These are phyloP conservation scores for Lichtheimia ramosa DNA, from an alignment of 371 early-diverging fungal genomes.

Conservation along the genomic window DNA sequence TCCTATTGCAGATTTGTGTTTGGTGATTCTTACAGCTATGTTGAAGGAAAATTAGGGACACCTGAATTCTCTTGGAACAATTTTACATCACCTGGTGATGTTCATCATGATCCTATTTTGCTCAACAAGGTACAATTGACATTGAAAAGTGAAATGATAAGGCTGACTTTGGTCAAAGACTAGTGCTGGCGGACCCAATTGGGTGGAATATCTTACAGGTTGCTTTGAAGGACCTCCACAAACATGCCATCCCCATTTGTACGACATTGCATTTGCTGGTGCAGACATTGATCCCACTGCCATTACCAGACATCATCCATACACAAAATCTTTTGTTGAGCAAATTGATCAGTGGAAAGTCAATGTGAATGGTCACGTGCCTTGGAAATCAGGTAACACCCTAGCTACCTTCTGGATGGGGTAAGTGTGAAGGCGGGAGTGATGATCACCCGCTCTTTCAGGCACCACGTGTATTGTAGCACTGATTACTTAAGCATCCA, in stretches of 20 bases:
- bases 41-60: constrained; percentile 6
- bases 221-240: constrained; percentile 13
- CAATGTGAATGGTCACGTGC: neutral
- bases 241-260: constrained; percentile 4
- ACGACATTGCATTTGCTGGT: constrained; percentile 17
- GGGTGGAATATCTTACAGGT: constrained; percentile 11
- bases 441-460: neutral
- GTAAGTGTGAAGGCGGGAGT: constrained; percentile 1
- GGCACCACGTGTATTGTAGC: too few species aligned
- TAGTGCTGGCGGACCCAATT: constrained; percentile 12
- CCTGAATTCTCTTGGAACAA: constrained; percentile 13
- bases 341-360: constrained; percentile 13
- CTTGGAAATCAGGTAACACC: constrained; percentile 9
- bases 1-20: constrained; percentile 6
- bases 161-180: constrained; percentile 4
- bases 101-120: constrained; percentile 4
- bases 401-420: constrained; percentile 17
- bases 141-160: neutral
- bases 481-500: neutral
- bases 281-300: constrained; percentile 10
- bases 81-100: constrained; percentile 7
- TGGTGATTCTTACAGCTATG: constrained; percentile 17
- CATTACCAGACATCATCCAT: constrained; percentile 6
- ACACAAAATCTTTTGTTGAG: constrained; percentile 7
- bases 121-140: constrained; percentile 6